A percentile compares a stretch with the other conserved stretches of the same genome.
Conservation (phyloP, 2,329 filamentous ascomycete genomes). For the Cephalotrichum gorgonifer region DNA sequence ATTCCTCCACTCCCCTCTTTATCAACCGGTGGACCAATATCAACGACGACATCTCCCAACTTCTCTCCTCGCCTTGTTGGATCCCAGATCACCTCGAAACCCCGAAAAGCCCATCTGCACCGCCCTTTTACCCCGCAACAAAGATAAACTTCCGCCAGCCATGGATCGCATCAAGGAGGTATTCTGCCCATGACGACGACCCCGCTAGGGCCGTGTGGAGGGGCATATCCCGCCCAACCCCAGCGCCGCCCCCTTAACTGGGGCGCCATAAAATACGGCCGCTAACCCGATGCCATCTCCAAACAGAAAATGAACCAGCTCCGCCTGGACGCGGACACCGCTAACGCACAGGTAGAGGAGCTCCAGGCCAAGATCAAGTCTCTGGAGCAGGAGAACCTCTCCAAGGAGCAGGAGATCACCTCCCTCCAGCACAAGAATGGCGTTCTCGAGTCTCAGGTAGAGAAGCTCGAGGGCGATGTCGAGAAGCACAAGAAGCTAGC, state of each 20-base stretch:
- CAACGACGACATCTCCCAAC: not conserved
- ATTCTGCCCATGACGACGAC: slow-evolving; percentile 15
- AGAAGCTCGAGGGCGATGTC: slow-evolving; percentile 78
- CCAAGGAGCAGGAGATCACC: slow-evolving; percentile 97
- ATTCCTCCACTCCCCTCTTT: slow-evolving; percentile 5
- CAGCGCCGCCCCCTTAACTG: not conserved
- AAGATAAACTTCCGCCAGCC: not conserved
- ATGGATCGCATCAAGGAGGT: slow-evolving; percentile 93
- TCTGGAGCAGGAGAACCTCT: slow-evolving; percentile 87
- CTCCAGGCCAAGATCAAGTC: slow-evolving; percentile 77
- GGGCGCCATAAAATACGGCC: not conserved
- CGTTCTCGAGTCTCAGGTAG: slow-evolving; percentile 79
- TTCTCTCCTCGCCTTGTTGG: not conserved
- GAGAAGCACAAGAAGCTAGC: slow-evolving; percentile 82
- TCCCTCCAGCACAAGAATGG: slow-evolving; percentile 93
- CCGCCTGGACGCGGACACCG: slow-evolving; percentile 86
- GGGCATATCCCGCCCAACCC: slow-evolving; percentile 10
- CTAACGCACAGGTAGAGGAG: slow-evolving; percentile 73
- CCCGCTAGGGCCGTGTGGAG: not conserved
- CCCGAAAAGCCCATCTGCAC: slow-evolving; percentile 9
- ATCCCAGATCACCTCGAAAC: slow-evolving; percentile 15
- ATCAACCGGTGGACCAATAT: not conserved
- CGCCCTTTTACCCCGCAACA: not conserved
- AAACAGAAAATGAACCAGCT: slow-evolving; percentile 86
- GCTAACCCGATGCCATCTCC: not conserved